phyloP scores from a whole-genome alignment of 1,284 basidiomycete species.

The Xerocomus cyaneibrunnescens region DNA sequence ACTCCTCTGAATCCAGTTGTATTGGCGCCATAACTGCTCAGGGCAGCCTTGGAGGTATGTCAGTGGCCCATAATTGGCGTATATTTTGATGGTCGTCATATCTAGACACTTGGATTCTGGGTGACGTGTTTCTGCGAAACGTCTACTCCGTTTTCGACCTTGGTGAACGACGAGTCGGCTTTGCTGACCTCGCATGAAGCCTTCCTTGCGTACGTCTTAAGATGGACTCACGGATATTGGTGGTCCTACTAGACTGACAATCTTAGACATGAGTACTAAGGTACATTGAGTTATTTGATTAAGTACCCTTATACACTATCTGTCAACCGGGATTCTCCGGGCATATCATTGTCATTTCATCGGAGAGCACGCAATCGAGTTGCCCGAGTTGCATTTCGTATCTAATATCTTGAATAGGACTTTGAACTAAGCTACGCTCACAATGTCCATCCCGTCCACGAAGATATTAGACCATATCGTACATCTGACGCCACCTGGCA shows the following conservation, averaged over 20 bases:
- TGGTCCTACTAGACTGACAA: neutral
- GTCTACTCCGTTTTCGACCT: constrained; percentile 34
- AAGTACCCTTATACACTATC: neutral
- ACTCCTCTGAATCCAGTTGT: constrained; percentile 23
- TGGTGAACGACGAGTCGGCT: constrained; percentile 24
- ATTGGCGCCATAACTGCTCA: constrained; percentile 20
- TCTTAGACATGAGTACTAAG: neutral
- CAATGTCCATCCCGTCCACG: constrained; percentile 38
- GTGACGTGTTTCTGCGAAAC: constrained; percentile 32
- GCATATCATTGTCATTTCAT: neutral
- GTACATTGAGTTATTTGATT: neutral
- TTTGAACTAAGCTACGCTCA: neutral
- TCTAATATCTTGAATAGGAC: neutral
- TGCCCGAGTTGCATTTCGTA: neutral
- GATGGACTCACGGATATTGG: constrained; percentile 10
- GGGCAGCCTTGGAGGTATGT: constrained; percentile 25
- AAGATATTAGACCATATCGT: constrained; percentile 64
- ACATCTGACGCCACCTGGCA: constrained; percentile 62
- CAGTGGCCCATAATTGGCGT: neutral
- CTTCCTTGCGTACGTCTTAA: neutral
- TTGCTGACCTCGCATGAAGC: constrained; percentile 29
- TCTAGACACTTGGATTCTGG: constrained; percentile 29
- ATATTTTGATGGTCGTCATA: neutral
- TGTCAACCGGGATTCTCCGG: neutral
- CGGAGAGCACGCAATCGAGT: neutral